phyloP scores from a whole-genome alignment of 441 rosid species.

The Lepidium campestre region DNA sequence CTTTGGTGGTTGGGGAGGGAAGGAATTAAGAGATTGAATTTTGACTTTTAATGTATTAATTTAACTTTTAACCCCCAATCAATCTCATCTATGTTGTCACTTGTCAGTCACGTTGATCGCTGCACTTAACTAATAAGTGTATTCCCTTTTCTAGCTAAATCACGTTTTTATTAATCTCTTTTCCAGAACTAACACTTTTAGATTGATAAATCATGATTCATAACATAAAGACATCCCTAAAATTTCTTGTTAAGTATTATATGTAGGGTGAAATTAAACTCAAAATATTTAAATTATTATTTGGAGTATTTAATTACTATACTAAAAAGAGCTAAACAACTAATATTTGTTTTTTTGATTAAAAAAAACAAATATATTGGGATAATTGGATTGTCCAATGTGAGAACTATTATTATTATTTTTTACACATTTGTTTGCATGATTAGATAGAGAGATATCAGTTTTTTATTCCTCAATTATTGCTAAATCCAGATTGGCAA shows the following conservation, averaged over 20 bases:
- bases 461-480: neutral
- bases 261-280: no score
- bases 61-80: slow-evolving; percentile 1
- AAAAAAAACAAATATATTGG: no score
- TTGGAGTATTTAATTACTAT: no score
- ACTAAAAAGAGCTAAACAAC: no score
- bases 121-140: neutral
- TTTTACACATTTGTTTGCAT: neutral
- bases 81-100: neutral
- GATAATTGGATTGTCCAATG: neutral
- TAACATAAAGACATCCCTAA: no score
- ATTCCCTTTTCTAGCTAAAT: neutral
- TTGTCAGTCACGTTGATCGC: neutral
- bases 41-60: neutral
- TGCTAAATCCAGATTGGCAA: neutral
- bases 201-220: no score
- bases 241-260: no score
- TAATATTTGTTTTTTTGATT: no score
- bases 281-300: no score
- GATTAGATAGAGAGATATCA: neutral
- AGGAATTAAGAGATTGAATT: neutral
- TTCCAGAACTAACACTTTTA: neutral
- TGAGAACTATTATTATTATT: neutral
- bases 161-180: neutral
- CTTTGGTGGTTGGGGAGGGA: neutral